A percentile compares a stretch with the other conserved stretches of the same genome.
Conservation (phyloP, 768 basidiomycete species). For the Amanita muscaria region DNA sequence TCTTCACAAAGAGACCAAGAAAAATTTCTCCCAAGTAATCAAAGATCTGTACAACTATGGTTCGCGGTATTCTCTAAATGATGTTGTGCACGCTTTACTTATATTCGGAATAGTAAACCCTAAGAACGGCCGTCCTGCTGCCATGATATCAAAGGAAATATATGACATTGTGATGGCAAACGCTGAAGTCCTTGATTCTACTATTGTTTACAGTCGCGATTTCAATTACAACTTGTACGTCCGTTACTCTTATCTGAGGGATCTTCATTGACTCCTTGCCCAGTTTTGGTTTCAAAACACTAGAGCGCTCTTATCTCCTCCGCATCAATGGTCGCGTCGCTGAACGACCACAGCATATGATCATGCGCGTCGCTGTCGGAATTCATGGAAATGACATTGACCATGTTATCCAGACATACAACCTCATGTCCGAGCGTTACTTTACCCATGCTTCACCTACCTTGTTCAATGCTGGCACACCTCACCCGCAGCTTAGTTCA, state of each 20-base stretch:
- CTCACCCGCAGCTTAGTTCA: slow-evolving; percentile 87
- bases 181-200: slow-evolving; percentile 77
- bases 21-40: slow-evolving; percentile 89
- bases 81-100: not conserved
- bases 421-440: slow-evolving; percentile 95
- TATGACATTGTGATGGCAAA: slow-evolving; percentile 78
- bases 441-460: slow-evolving; percentile 98
- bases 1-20: slow-evolving; percentile 98
- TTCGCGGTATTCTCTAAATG: slow-evolving; percentile 23
- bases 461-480: slow-evolving; percentile 96
- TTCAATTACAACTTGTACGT: slow-evolving; percentile 93
- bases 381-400: slow-evolving; percentile 90
- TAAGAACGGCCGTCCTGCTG: slow-evolving; percentile 78
- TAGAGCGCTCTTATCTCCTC: slow-evolving; percentile 95
- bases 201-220: slow-evolving; percentile 97
- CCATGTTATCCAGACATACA: slow-evolving; percentile 83
- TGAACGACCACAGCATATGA: slow-evolving; percentile 97
- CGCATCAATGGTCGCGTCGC: slow-evolving; percentile 91
- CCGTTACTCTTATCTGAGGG: not conserved
- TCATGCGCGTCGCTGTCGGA: slow-evolving; percentile 99
- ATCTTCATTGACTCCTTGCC: not conserved
- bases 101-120: slow-evolving; percentile 63
- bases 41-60: slow-evolving; percentile 86
- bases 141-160: slow-evolving; percentile 87
- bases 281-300: slow-evolving; percentile 99